Evolutionary conservation across 2,329 filamentous ascomycete species (phyloP).

Genomic region (Plectosphaerella cucumerina): DNA sequence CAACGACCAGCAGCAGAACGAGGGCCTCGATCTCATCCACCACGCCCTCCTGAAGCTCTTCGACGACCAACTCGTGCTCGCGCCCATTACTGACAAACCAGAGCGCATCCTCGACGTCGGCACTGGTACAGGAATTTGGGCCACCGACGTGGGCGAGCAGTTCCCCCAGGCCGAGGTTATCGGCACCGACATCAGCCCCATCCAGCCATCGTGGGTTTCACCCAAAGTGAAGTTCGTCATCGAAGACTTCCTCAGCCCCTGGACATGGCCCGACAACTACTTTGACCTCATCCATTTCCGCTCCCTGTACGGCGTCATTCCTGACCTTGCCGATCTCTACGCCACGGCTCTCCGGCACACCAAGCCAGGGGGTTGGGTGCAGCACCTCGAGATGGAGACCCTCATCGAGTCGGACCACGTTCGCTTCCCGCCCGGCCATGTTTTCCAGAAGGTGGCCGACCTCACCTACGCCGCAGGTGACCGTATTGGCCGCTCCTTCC

Average conservation of each 20-base stretch:
- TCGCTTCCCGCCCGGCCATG: conserved; percentile 13
- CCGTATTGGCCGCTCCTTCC: conserved; percentile 17
- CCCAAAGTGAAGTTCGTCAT: conserved; percentile 56
- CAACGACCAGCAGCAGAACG: conserved; percentile 9
- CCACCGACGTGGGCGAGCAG: conserved; percentile 16
- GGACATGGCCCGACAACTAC: conserved; percentile 39
- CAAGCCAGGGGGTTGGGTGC: conserved; percentile 43
- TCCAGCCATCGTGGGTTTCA: conserved; percentile 42
- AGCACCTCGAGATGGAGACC: conserved; percentile 18
- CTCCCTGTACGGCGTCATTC: conserved; percentile 49
- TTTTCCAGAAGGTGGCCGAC: conserved; percentile 19
- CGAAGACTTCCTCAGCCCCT: conserved; percentile 48
- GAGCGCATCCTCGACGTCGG: conserved; percentile 17
- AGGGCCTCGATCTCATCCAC: conserved; percentile 9
- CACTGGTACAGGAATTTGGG: conserved; percentile 21
- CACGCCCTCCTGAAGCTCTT: conserved; percentile 3
- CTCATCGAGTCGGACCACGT: conserved; percentile 20
- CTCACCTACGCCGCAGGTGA: conserved; percentile 19
- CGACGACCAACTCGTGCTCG: conserved; percentile 6
- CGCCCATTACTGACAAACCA: neutral
- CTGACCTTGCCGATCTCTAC: conserved; percentile 49
- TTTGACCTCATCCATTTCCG: conserved; percentile 59
- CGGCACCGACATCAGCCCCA: conserved; percentile 27
- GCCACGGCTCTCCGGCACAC: conserved; percentile 42
- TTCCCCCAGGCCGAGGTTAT: conserved; percentile 9